Percentiles rank a stretch among this genome's conserved stretches.
phyloP scores from a whole-genome alignment of 169 alveolate genomes.

The Hepatocystis sp. region DNA sequence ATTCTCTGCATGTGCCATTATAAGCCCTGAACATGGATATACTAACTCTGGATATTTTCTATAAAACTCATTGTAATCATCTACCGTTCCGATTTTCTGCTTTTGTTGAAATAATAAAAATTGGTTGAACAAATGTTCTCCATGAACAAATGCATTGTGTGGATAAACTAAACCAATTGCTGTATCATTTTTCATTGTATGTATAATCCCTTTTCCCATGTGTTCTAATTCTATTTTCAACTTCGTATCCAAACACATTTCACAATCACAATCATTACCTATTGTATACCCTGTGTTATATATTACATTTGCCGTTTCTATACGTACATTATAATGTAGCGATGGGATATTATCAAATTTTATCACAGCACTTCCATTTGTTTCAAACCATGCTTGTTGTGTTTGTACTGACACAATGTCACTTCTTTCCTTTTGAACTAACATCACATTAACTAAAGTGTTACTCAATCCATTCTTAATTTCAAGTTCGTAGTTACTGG shows the following conservation, averaged over 20 bases:
- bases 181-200: constrained; percentile 21
- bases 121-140: constrained; percentile 29
- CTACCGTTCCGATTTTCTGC: too few relatives aligned
- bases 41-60: constrained; percentile 35
- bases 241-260: constrained; percentile 22
- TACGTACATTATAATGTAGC: constrained; percentile 29
- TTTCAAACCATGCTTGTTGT: constrained; percentile 4
- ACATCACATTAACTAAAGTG: constrained; percentile 18
- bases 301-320: constrained; percentile 54
- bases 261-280: constrained; percentile 43
- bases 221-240: constrained; percentile 15
- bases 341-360: constrained; percentile 56
- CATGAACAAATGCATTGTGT: constrained; percentile 45
- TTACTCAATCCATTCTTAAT: constrained; percentile 56
- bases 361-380: constrained; percentile 18
- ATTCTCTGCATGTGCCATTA: constrained; percentile 47
- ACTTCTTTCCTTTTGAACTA: constrained; percentile 55
- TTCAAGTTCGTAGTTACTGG: constrained; percentile 16
- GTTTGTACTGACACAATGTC: constrained; percentile 53
- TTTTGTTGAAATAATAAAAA: too few relatives aligned
- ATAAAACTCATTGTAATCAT: constrained; percentile 21
- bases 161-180: constrained; percentile 18
- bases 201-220: constrained; percentile 35
- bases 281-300: constrained; percentile 25
- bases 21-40: constrained; percentile 64